Evolutionary conservation across 2,329 filamentous ascomycete species (phyloP).

Genomic region (Rutstroemia sp.): DNA sequence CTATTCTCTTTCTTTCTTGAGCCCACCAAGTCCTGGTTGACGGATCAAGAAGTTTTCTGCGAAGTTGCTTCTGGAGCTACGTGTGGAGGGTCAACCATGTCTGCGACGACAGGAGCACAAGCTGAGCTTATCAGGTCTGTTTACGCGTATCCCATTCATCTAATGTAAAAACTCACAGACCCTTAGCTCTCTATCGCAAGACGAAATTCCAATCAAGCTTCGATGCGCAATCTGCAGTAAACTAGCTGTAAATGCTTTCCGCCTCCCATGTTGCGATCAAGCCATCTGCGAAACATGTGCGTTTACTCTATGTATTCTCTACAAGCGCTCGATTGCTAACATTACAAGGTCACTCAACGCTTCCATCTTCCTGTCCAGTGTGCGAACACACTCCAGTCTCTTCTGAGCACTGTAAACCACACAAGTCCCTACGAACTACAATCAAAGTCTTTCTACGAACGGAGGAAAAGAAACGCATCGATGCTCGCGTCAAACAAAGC

Average conservation of each 20-base stretch:
- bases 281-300: constrained; percentile 85
- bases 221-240: constrained; percentile 91
- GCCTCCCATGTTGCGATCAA: constrained; percentile 90
- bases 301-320: constrained; percentile 8
- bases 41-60: background rate
- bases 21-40: background rate
- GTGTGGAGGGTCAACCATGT: constrained; percentile 18
- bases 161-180: constrained; percentile 8
- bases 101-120: constrained; percentile 25
- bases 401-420: constrained; percentile 76
- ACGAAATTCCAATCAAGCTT: constrained; percentile 92
- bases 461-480: constrained; percentile 81
- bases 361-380: constrained; percentile 77
- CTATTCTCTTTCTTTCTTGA: background rate
- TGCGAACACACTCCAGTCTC: constrained; percentile 89
- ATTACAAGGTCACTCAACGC: constrained; percentile 58
- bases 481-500: constrained; percentile 41
- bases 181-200: constrained; percentile 34
- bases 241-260: constrained; percentile 82
- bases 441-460: constrained; percentile 87
- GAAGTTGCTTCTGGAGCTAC: too few species aligned
- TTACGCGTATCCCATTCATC: background rate
- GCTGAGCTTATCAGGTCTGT: constrained; percentile 29
- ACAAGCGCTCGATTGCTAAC: background rate
- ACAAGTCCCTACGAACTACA: constrained; percentile 87